phyloP scores from a whole-genome alignment of 805 yeast genomes.

The Starmerella floricola region DNA sequence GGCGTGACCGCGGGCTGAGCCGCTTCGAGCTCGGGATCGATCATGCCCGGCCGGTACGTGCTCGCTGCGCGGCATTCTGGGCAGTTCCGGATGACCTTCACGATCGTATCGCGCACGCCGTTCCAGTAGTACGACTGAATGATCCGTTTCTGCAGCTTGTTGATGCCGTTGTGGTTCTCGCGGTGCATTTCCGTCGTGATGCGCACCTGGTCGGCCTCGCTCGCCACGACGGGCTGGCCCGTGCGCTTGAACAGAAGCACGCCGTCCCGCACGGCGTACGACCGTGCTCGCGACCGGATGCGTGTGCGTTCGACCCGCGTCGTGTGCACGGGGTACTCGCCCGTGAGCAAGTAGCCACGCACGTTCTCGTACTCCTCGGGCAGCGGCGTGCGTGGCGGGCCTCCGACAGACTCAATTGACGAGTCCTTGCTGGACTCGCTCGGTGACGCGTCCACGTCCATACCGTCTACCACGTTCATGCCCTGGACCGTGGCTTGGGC shows the following conservation, averaged over 20 bases:
- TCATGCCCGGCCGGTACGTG: background rate
- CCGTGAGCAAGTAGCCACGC: constrained; percentile 64
- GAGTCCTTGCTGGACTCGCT: no score
- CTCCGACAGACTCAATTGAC: no score
- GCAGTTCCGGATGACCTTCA: constrained; percentile 65
- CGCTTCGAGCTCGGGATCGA: background rate
- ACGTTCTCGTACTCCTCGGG: constrained; percentile 57
- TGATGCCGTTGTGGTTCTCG: constrained; percentile 70
- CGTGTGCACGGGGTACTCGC: constrained; percentile 72
- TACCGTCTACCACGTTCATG: no score
- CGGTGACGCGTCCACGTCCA: no score
- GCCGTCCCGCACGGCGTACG: constrained; percentile 60
- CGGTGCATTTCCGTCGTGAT: constrained; percentile 60
- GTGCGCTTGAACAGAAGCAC: constrained; percentile 62
- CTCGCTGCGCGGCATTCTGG: constrained; percentile 39
- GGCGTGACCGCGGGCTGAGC: background rate
- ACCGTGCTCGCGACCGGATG: constrained; percentile 63
- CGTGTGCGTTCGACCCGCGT: constrained; percentile 82
- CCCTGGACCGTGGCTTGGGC: no score
- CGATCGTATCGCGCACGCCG: constrained; percentile 76
- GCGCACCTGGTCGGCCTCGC: constrained; percentile 58
- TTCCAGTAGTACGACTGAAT: constrained; percentile 84
- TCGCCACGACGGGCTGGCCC: constrained; percentile 56
- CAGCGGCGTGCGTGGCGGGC: no score
- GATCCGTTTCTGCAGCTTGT: constrained; percentile 66